Conservation (phyloP, 352 stramenopile species). For the Phytophthora macrochlamydospora region DNA sequence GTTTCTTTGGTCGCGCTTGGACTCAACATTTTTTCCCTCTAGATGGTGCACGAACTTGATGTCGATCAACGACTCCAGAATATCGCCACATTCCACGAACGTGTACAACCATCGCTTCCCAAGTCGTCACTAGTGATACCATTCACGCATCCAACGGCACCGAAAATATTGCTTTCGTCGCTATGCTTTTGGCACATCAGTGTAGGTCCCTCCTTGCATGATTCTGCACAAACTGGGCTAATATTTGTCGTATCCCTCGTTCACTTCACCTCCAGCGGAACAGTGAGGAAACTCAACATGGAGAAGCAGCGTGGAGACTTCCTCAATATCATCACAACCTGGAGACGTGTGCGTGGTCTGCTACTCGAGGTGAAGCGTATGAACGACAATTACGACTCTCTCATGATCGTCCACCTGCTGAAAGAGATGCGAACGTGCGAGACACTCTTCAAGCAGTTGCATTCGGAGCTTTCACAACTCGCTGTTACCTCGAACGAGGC, state of each 20-base stretch:
- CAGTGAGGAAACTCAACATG: slow-evolving; percentile 58
- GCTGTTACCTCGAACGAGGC: slow-evolving; percentile 78
- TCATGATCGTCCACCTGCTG: slow-evolving; percentile 73
- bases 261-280: slow-evolving; percentile 32
- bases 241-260: background rate
- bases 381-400: slow-evolving; percentile 74
- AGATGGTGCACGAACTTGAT: slow-evolving; percentile 86
- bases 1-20: background rate
- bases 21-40: slow-evolving; percentile 3
- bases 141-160: slow-evolving; percentile 64
- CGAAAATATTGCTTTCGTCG: slow-evolving; percentile 81
- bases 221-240: too few species aligned
- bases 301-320: slow-evolving; percentile 69
- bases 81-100: slow-evolving; percentile 66
- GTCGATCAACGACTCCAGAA: slow-evolving; percentile 71
- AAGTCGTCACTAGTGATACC: slow-evolving; percentile 73
- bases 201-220: slow-evolving; percentile 35
- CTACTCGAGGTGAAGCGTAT: slow-evolving; percentile 68
- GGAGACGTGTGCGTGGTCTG: slow-evolving; percentile 73
- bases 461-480: slow-evolving; percentile 62
- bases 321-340: slow-evolving; percentile 73
- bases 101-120: slow-evolving; percentile 67
- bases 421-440: slow-evolving; percentile 86
- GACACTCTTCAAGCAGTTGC: slow-evolving; percentile 77
- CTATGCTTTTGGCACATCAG: slow-evolving; percentile 74